phyloP scores from a whole-genome alignment of 768 basidiomycete genomes.

The Pisolithus tinctorius region DNA sequence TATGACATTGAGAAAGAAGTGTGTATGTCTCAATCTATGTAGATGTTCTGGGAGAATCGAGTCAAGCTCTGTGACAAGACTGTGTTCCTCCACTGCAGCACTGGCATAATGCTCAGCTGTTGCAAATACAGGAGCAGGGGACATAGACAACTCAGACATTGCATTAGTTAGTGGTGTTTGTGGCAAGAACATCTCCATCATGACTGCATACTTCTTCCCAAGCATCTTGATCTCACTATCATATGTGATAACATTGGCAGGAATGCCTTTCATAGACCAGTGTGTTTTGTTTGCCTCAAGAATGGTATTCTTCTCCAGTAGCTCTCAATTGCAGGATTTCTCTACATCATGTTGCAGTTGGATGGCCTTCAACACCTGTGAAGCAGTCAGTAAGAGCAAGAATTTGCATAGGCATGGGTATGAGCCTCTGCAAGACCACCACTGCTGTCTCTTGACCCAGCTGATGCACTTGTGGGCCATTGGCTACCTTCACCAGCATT shows the following conservation, averaged over 20 bases:
- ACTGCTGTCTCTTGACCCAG: too few species aligned
- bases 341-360: background rate
- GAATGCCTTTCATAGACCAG: background rate
- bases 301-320: too few species aligned
- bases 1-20: background rate
- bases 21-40: background rate
- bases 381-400: background rate
- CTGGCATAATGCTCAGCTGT: background rate
- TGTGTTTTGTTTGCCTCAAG: too few species aligned
- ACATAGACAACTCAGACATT: background rate
- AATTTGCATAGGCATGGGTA: background rate
- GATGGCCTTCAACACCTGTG: background rate
- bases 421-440: too few species aligned
- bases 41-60: background rate
- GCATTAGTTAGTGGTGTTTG: background rate
- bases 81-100: background rate
- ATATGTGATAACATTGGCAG: background rate
- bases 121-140: background rate
- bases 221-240: background rate
- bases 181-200: too few species aligned
- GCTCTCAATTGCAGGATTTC: background rate
- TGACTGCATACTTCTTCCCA: too few species aligned
- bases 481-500: background rate
- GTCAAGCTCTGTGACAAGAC: background rate
- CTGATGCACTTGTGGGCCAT: background rate